These are phyloP conservation scores for Vicia sativa DNA, from an alignment of 306 rosid species.

Conservation along the genomic window DNA sequence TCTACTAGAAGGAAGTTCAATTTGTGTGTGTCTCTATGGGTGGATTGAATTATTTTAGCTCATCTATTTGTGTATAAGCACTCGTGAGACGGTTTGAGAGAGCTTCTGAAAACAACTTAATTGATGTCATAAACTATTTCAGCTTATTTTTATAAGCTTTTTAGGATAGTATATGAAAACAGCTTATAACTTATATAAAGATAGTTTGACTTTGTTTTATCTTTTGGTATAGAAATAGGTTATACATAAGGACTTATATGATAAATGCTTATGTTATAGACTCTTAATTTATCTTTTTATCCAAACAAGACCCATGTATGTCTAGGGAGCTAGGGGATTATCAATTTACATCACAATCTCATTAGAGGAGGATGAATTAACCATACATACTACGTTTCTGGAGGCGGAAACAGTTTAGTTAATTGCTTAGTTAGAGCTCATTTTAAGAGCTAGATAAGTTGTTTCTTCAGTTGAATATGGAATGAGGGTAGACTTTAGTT, in stretches of 20 bases:
- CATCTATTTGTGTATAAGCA: neutral
- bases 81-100: neutral
- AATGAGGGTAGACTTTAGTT: neutral
- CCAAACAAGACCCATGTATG: neutral
- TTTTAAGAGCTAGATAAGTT: neutral
- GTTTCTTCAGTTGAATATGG: neutral
- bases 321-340: constrained; percentile 4
- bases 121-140: neutral
- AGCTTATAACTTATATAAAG: neutral
- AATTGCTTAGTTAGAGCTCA: neutral
- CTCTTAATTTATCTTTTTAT: neutral
- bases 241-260: neutral
- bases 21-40: constrained; percentile 3
- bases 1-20: constrained; percentile 21
- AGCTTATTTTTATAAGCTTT: neutral
- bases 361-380: neutral
- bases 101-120: no score
- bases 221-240: neutral
- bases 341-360: neutral
- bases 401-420: neutral
- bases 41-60: constrained; percentile 3
- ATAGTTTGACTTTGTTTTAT: neutral
- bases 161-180: neutral
- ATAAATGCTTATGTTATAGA: neutral
- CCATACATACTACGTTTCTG: neutral